Percentiles rank a stretch among this genome's conserved stretches.
Evolutionary conservation across 306 rosid species (phyloP).

Genomic region (Cyclanthera cordifolia): DNA sequence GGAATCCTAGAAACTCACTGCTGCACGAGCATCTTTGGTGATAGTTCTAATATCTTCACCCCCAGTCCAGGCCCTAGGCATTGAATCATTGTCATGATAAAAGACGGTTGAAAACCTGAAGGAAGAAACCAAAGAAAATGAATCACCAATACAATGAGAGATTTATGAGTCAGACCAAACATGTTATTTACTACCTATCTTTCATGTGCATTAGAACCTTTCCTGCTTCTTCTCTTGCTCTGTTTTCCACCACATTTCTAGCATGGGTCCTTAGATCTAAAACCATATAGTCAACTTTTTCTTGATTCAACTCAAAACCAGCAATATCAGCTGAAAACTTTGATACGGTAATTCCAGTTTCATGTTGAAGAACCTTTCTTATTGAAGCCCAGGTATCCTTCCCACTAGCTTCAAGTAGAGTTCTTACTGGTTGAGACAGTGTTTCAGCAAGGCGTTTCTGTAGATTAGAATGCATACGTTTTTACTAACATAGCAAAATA

Average conservation of each 20-base stretch:
- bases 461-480: conserved; percentile 11
- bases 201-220: conserved; percentile 71
- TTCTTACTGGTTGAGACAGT: conserved; percentile 53
- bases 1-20: conserved; percentile 27
- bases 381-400: conserved; percentile 65
- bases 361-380: conserved; percentile 56
- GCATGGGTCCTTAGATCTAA: conserved; percentile 46
- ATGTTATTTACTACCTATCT: conserved; percentile 49
- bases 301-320: conserved; percentile 70
- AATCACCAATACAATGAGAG: not conserved
- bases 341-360: conserved; percentile 41
- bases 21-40: conserved; percentile 58
- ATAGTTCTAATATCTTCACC: conserved; percentile 72
- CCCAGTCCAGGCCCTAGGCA: conserved; percentile 90
- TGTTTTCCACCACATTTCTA: conserved; percentile 59
- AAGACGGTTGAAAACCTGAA: conserved; percentile 74
- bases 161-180: not conserved
- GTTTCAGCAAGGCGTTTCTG: conserved; percentile 52
- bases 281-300: conserved; percentile 35
- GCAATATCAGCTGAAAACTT: conserved; percentile 33
- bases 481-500: not conserved
- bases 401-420: conserved; percentile 58
- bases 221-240: conserved; percentile 76
- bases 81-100: conserved; percentile 66
- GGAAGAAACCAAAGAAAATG: not conserved